Evolutionary conservation across 768 basidiomycete species (phyloP).

Genomic region (Kwoniella pini): DNA sequence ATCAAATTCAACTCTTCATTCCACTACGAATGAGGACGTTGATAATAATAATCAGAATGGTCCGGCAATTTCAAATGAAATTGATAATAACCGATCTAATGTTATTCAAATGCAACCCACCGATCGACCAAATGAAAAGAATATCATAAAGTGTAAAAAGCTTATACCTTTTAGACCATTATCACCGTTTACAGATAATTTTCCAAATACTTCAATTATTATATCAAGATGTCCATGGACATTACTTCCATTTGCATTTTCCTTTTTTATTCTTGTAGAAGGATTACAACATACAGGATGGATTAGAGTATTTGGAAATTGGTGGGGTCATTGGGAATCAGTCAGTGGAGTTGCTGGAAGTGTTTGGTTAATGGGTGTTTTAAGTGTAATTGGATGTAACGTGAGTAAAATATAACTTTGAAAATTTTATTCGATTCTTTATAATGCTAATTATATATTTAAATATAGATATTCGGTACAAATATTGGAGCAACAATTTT

Average conservation of each 20-base stretch:
- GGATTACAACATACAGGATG: conserved; percentile 78
- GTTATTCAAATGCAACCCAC: too few relatives aligned
- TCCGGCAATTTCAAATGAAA: too few relatives aligned
- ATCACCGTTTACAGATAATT: conserved; percentile 50
- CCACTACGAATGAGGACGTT: too few relatives aligned
- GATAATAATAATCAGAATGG: too few relatives aligned
- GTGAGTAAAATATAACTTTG: too few relatives aligned
- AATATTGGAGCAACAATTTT: conserved; percentile 92
- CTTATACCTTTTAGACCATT: background rate
- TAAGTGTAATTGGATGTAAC: conserved; percentile 76
- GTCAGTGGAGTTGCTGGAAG: conserved; percentile 60
- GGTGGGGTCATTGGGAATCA: conserved; percentile 62
- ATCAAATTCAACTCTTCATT: too few relatives aligned
- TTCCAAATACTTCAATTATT: conserved; percentile 67
- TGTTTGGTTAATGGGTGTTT: conserved; percentile 69
- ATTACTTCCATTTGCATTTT: conserved; percentile 87
- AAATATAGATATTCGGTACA: conserved; percentile 70
- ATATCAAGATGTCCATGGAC: conserved; percentile 68
- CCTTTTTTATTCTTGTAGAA: conserved; percentile 91
- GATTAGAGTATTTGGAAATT: conserved; percentile 76
- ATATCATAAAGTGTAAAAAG: background rate
- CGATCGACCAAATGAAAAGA: background rate
- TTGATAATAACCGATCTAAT: too few relatives aligned
- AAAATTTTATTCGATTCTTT: too few relatives aligned
- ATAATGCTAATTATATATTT: too few relatives aligned